These are phyloP conservation scores for Fusarium foetens DNA, from an alignment of 2,329 filamentous ascomycete species.

Conservation along the genomic window DNA sequence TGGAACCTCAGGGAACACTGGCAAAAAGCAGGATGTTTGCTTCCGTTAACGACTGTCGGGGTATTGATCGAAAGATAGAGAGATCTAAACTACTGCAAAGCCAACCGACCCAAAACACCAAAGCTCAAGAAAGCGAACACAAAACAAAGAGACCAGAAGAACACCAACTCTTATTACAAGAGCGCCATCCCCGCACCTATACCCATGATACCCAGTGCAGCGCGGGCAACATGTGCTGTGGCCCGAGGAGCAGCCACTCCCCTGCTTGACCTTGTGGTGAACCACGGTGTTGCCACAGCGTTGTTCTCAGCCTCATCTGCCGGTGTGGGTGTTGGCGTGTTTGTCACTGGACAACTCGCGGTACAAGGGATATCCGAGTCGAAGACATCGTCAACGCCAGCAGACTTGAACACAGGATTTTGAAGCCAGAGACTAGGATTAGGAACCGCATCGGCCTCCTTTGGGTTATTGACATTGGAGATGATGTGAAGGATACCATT, in stretches of 20 bases:
- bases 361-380: slow-evolving; percentile 57
- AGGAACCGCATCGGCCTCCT: slow-evolving; percentile 49
- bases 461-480: slow-evolving; percentile 62
- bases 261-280: slow-evolving; percentile 40
- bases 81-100: neutral
- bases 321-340: slow-evolving; percentile 16
- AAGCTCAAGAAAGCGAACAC: neutral
- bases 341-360: slow-evolving; percentile 45
- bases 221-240: slow-evolving; percentile 44
- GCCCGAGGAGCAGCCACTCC: slow-evolving; percentile 35
- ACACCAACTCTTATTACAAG: slow-evolving; percentile 20
- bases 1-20: neutral
- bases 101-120: slow-evolving; percentile 9
- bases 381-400: slow-evolving; percentile 56
- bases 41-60: slow-evolving; percentile 18
- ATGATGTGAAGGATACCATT: slow-evolving; percentile 70
- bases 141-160: neutral
- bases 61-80: slow-evolving; percentile 11
- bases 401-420: slow-evolving; percentile 64
- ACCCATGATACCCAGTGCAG: slow-evolving; percentile 47
- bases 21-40: neutral
- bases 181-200: slow-evolving; percentile 46
- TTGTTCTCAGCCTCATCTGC: slow-evolving; percentile 23
- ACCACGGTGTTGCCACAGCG: slow-evolving; percentile 37
- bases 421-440: slow-evolving; percentile 55